Base-by-base conservation (phyloP, 164 flowering plant species). In the Tinospora cordifolia region DNA sequence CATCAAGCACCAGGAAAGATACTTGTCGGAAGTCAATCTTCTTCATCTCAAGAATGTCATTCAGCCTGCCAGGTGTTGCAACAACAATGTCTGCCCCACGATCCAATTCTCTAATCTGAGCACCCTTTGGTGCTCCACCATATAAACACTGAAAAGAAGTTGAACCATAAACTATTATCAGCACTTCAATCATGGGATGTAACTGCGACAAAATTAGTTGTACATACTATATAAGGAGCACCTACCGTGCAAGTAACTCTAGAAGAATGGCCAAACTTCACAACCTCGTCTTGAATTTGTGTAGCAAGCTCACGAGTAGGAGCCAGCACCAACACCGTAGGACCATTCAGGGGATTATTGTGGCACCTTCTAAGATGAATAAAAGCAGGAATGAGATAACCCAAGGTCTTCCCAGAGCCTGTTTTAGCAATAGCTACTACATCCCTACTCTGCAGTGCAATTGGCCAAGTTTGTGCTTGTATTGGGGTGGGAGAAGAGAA, bases 401-500 rank as follows among this genome's bases (percentile, higher is more conserved):
- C 98, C 82, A 93, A 84, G 68, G 98, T 93, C 83, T 93, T 93
- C 22, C 68, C 68, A 65, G 68, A 65, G 24, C 68, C 68, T 0
- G 68, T 65, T 65, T 65, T 65, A 22, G 98, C 98, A 84, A 89
- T 88, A 57, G 98, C 98, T 34, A 91, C 93, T 65, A 93, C 86
- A 67, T 93, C 98, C 76, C 84, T 83, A 68, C 82, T 76, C 70
- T 85, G 93, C 7, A 91, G 74, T 10, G 97, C 92, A 79, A 93
- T 87, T 11, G 98, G 98, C 98, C 98, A 93, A 69, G 98, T 87
- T 76, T 93, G 98, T 21, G 98, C 98, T 78, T 93, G 98, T 69
- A 93, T 93, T 25, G 98, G 98, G 13, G 98, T 93, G 4, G 98
- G 98, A 69, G 89, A 82, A 68, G 86, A 40, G 79, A 93, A 93